Conservation (phyloP, 352 stramenopile genomes). For the Phytophthora pluvialis region DNA sequence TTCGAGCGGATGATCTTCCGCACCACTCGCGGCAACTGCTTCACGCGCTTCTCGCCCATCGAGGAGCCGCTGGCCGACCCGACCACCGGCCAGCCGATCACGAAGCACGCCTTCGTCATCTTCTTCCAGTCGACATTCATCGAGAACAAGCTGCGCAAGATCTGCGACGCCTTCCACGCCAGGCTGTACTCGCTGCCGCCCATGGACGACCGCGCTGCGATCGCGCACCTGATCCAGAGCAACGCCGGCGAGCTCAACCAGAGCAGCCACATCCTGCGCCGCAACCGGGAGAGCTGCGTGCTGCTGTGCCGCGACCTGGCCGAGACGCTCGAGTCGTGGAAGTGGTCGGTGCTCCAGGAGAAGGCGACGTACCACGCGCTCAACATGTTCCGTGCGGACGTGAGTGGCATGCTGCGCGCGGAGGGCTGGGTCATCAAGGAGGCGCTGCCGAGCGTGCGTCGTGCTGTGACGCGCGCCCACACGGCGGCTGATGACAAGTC, state of each 20-base stretch:
- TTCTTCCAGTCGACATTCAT: slow-evolving; percentile 98
- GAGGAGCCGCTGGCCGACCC: slow-evolving; percentile 92
- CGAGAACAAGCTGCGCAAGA: slow-evolving; percentile 98
- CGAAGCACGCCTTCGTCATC: slow-evolving; percentile 92
- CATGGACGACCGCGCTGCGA: slow-evolving; percentile 93
- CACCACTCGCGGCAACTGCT: slow-evolving; percentile 98
- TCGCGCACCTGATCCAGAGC: slow-evolving; percentile 91
- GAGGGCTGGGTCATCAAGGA: slow-evolving; percentile 97
- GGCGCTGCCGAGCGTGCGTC: slow-evolving; percentile 82
- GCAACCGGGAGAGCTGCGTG: slow-evolving; percentile 96
- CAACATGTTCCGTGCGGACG: slow-evolving; percentile 98
- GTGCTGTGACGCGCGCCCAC: slow-evolving; percentile 90
- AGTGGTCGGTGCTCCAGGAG: slow-evolving; percentile 96
- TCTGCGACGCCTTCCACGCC: slow-evolving; percentile 98
- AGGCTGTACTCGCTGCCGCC: slow-evolving; percentile 95
- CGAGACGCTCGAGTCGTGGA: slow-evolving; percentile 96
- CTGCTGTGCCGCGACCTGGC: slow-evolving; percentile 93
- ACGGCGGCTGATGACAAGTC: slow-evolving; percentile 92
- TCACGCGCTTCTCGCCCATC: slow-evolving; percentile 97
- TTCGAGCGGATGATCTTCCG: slow-evolving; percentile 99
- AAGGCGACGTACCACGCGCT: slow-evolving; percentile 98
- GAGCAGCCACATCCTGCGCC: slow-evolving; percentile 95
- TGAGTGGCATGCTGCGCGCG: slow-evolving; percentile 96
- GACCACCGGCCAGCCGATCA: slow-evolving; percentile 84
- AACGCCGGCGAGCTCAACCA: slow-evolving; percentile 96